These are phyloP conservation scores for Nicotiana obtusifolia DNA, from an alignment of 257 asterid species.

Conservation along the genomic window DNA sequence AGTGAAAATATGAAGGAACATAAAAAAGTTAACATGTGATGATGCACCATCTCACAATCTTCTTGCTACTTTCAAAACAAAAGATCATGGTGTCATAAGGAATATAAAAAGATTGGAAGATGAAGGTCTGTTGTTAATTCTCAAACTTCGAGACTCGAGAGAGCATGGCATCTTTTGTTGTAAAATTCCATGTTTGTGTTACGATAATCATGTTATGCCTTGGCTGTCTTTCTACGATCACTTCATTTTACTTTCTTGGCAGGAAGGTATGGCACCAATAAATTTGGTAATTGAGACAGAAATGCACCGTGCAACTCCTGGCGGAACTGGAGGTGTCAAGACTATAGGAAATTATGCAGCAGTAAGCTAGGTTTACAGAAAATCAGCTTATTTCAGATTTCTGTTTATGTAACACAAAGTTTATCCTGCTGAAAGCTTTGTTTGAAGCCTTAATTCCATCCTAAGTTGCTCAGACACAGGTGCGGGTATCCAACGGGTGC, in stretches of 20 bases:
- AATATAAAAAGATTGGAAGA: background rate
- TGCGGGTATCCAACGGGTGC: no score
- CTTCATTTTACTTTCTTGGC: slow-evolving; percentile 19
- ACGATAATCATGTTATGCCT: background rate
- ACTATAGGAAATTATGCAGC: slow-evolving; percentile 96
- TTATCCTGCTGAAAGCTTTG: background rate
- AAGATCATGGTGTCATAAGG: background rate
- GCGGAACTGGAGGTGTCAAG: slow-evolving; percentile 98
- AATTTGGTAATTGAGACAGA: slow-evolving; percentile 87
- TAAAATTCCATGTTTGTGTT: background rate
- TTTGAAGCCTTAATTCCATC: background rate
- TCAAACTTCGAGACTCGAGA: background rate
- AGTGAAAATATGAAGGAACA: background rate
- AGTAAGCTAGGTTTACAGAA: slow-evolving; percentile 35
- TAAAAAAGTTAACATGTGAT: background rate
- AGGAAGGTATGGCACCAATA: slow-evolving; percentile 98
- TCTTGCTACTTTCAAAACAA: background rate
- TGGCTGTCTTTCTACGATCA: background rate
- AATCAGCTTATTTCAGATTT: background rate
- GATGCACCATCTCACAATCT: background rate
- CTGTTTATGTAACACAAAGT: background rate
- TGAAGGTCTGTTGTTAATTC: background rate
- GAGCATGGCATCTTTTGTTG: background rate
- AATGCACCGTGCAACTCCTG: slow-evolving; percentile 96
- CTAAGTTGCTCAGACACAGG: no score